Evolutionary conservation across 495 filamentous ascomycete species (phyloP), one percentile per base, ranked within the genome.

Genomic region (Antarctomyces pellizariae): DNA sequence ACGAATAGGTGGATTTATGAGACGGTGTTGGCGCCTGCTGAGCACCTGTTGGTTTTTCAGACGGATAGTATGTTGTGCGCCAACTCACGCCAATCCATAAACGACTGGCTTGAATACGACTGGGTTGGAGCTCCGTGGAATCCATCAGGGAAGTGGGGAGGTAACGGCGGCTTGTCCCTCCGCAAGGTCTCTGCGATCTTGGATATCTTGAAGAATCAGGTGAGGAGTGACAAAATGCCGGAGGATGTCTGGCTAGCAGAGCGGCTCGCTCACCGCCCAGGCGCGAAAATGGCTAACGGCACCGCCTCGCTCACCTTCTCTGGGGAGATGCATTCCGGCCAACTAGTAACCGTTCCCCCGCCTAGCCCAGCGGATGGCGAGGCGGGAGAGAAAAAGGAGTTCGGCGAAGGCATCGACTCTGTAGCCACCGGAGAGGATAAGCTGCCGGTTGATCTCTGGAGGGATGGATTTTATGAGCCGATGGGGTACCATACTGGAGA

Each of bases 401-500:
- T 13, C 7, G 23, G 31, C 10, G 24, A 28, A 24, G 11, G 22
- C n/a, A 26, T 29, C 16, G 14, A 16, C 2, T 22, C 31, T 9
- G 35, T 33, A 7, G 34, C 38, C 19, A 31, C 43, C 2, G 45
- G 43, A 15, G 37, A 44, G 2, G 44, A 47, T 18, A 36, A 48
- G 13, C 33, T 43, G 22, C 49, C 44, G 0, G 22, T 54, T 11
- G 54, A 57, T 28, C 45, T 47, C 34, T 57, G 47, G 50, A 41
- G 54, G 22, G 38, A 45, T 3, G 54, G 57, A 18, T 50, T 46
- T 14, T 51, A 57, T 25, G 56, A 58, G 32, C 56, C 56, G 4
- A 59, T 62, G 57, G 57, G 57, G 18, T 60, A 60, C 31, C 57
- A 62, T 29, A 51, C 53, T n/a, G 56, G 55, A 1, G 46, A 49